These are phyloP conservation scores for Kwoniella heveanensis DNA, from an alignment of 768 basidiomycete genomes.

Conservation along the genomic window DNA sequence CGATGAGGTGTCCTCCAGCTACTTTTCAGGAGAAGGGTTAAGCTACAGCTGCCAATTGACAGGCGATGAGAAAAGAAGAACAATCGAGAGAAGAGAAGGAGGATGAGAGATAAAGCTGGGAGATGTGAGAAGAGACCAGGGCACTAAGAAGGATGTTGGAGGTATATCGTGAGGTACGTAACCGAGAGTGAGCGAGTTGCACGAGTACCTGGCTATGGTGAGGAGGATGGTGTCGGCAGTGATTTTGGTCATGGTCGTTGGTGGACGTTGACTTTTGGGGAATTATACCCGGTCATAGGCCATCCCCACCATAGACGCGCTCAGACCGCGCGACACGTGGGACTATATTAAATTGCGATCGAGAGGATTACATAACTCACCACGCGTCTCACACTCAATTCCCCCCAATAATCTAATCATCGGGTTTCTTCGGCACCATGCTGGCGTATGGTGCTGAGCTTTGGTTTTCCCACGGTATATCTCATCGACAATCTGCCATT, in stretches of 20 bases:
- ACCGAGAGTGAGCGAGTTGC: constrained; percentile 1
- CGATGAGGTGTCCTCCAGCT: not conserved
- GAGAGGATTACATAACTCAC: constrained; percentile 11
- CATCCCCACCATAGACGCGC: constrained; percentile 4
- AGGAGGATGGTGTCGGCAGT: constrained; percentile 4
- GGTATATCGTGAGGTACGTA: not conserved
- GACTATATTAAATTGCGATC: constrained; percentile 12
- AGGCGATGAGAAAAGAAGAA: not conserved
- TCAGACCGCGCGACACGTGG: constrained; percentile 5
- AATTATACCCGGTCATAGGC: constrained; percentile 10
- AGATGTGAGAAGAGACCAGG: too few species aligned
- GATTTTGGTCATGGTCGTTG: not conserved
- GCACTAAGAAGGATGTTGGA: not conserved
- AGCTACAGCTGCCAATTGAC: not conserved
- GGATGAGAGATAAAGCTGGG: constrained; percentile 6
- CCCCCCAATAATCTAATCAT: not conserved
- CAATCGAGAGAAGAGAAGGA: not conserved
- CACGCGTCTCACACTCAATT: not conserved
- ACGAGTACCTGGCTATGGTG: not conserved
- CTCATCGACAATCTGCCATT: too few species aligned
- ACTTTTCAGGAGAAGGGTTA: not conserved
- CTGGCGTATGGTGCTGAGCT: not conserved
- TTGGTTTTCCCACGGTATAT: too few species aligned
- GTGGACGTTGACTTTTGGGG: constrained; percentile 10
- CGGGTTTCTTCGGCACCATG: constrained; percentile 23